Evolutionary conservation across 768 basidiomycete genomes (phyloP).

Genomic region (Amanita rubescens): DNA sequence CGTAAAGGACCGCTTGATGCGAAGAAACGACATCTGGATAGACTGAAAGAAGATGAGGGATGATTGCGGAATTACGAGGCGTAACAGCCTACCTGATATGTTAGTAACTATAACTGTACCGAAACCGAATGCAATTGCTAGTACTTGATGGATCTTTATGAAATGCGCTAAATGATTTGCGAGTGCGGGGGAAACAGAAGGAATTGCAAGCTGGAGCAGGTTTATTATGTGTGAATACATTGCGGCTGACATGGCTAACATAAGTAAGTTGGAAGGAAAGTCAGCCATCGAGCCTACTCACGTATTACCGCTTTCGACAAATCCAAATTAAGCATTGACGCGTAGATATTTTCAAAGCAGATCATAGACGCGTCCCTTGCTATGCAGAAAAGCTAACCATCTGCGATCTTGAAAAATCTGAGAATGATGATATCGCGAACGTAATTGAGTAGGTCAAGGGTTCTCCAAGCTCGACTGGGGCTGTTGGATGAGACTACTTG

Average conservation of each 20-base stretch:
- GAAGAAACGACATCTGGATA: background rate
- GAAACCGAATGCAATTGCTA: background rate
- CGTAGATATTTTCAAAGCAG: background rate
- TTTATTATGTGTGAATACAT: background rate
- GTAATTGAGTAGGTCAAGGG: too few species aligned
- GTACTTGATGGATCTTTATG: background rate
- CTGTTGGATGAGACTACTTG: too few species aligned
- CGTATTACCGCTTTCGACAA: background rate
- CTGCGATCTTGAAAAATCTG: background rate
- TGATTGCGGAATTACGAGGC: background rate
- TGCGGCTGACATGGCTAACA: slow-evolving; percentile 6
- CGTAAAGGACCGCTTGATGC: slow-evolving; percentile 5
- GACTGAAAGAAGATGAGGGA: slow-evolving; percentile 1
- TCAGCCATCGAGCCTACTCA: slow-evolving; percentile 6
- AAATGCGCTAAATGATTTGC: background rate
- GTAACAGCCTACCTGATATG: background rate
- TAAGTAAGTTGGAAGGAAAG: background rate
- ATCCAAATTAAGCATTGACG: background rate
- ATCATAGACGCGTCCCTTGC: background rate
- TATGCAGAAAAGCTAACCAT: background rate
- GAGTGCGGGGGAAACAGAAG: background rate
- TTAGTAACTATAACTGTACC: background rate
- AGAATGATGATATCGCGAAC: too few species aligned
- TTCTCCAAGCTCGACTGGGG: too few species aligned
- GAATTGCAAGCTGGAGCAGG: background rate